Conservation (phyloP, 108 stramenopile genomes). For the Skeletonema grethae region DNA sequence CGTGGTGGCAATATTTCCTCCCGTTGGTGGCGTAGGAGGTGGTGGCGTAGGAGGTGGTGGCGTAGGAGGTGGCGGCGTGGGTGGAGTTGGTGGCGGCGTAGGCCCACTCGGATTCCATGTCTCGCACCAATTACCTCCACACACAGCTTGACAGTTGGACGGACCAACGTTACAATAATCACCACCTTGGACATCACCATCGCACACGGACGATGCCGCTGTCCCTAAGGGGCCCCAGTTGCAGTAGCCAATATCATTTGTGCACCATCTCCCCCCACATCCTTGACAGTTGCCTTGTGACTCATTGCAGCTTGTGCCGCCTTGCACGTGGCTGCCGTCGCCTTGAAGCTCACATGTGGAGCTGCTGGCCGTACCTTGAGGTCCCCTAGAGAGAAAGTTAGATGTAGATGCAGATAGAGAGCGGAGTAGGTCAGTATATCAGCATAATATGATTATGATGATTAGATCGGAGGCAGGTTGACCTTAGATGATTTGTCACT, state of each 20-base stretch:
- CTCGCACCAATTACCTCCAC: constrained; percentile 13
- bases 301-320: constrained; percentile 8
- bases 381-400: too few relatives aligned
- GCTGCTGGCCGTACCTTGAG: too few relatives aligned
- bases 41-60: constrained; percentile 14
- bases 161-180: constrained; percentile 27
- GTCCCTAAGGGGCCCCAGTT: constrained; percentile 11
- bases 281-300: constrained; percentile 5
- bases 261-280: constrained; percentile 10
- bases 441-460: too few relatives aligned
- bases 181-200: constrained; percentile 27
- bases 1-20: constrained; percentile 27
- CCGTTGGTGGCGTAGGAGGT: not conserved
- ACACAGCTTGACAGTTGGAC: constrained; percentile 8
- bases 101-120: too few relatives aligned
- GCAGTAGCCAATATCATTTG: constrained; percentile 1
- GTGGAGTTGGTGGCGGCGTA: not conserved
- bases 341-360: too few relatives aligned
- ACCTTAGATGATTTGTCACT: too few relatives aligned
- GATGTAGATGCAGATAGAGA: too few relatives aligned
- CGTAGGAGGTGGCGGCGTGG: not conserved
- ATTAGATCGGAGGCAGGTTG: too few relatives aligned
- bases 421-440: too few relatives aligned
- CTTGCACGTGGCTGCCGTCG: too few relatives aligned
- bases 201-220: constrained; percentile 10